Base-by-base conservation (phyloP, 1,284 basidiomycete genomes). In the Kwoniella shivajii region DNA sequence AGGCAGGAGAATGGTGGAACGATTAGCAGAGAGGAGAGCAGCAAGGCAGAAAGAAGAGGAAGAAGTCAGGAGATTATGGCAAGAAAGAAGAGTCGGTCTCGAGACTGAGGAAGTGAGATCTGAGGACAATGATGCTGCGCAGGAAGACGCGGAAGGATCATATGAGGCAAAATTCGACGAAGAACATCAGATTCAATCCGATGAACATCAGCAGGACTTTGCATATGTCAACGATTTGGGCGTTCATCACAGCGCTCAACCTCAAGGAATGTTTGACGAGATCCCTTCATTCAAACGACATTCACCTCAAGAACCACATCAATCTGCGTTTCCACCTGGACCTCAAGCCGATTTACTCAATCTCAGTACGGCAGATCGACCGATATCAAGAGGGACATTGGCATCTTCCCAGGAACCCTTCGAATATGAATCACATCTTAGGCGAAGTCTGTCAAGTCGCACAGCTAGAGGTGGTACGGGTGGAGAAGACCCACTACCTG, bases 1-100 rank as follows among this genome's bases (percentile, higher is more conserved):
- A 0, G 78, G 78, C 3, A 59, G 78, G 31, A 61, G 75, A 29
- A 79, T 79, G 78, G 75, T 79, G 24, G 68, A 68, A 43, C 55
- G 75, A 9, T 59, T 79, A 37, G 76, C 68, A 0, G 72, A 73
- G 44, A 60, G 78, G 7, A 60, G 65, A 24, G 73, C 67, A 2
- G 69, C 72, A 1, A 64, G 72, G 31, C 61, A 74, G 37, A 55
- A 72, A 51, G 72, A 76, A 50, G 71, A 75, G 39, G 61, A 56
- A 0, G 67, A 75, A 57, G 73, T 74, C 9, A 56, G 68, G 31
- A 36, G 60, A 43, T 45, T 73, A 9, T 76, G 74, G 74, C 67
- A 74, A 45, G 65, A 76, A 50, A 55, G 71, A 11, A 54, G 69
- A 45, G 70, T 47, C 31, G 30, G 29, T 14, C 14, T 18, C n/a